These are phyloP conservation scores for Populus hybrid DNA, from an alignment of 441 rosid genomes.

Conservation along the genomic window DNA sequence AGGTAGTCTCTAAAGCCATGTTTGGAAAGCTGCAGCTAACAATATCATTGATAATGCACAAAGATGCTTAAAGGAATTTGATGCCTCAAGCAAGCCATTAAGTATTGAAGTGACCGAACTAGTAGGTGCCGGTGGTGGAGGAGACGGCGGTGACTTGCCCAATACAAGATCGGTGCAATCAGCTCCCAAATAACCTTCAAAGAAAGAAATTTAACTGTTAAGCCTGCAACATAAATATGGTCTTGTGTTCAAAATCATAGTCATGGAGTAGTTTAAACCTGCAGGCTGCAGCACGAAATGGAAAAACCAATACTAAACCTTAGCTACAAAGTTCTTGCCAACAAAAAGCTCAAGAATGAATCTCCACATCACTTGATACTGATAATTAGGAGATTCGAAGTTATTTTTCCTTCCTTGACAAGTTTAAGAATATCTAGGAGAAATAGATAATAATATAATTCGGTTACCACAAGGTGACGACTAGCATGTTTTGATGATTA, in stretches of 20 bases:
- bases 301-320: too few relatives aligned
- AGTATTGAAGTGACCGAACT: slow-evolving; percentile 9
- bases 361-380: too few relatives aligned
- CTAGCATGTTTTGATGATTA: too few relatives aligned
- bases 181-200: slow-evolving; percentile 33
- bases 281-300: too few relatives aligned
- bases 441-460: too few relatives aligned
- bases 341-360: too few relatives aligned
- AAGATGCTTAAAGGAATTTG: slow-evolving; percentile 12
- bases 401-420: too few relatives aligned
- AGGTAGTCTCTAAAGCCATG: slow-evolving; percentile 4
- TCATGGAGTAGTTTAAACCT: neutral
- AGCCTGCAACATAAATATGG: neutral
- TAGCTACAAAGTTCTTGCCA: too few relatives aligned
- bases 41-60: neutral
- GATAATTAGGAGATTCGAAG: too few relatives aligned
- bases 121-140: neutral
- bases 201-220: neutral
- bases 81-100: neutral
- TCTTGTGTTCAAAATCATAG: neutral
- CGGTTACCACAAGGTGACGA: too few relatives aligned
- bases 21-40: slow-evolving; percentile 12
- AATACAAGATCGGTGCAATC: slow-evolving; percentile 30
- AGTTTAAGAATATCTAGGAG: too few relatives aligned
- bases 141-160: neutral